Conservation (phyloP, 2,329 filamentous ascomycete genomes). For the Fusarium haematococcum region DNA sequence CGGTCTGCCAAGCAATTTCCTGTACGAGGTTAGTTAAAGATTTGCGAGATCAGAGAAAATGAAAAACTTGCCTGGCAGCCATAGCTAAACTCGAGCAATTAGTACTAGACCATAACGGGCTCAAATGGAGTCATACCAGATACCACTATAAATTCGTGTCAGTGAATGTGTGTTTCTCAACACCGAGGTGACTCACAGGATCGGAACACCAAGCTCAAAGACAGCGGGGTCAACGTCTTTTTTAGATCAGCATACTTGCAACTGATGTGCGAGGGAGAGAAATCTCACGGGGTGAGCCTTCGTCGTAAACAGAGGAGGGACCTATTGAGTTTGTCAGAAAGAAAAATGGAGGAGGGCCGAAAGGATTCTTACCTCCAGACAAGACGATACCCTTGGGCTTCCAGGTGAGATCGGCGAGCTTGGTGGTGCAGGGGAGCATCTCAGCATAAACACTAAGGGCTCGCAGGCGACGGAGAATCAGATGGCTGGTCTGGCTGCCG, state of each 20-base stretch:
- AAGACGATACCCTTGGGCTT: slow-evolving; percentile 82
- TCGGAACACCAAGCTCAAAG: slow-evolving; percentile 63
- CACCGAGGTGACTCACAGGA: slow-evolving; percentile 30
- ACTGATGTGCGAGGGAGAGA: not conserved
- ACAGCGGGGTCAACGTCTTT: slow-evolving; percentile 61
- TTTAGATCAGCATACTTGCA: slow-evolving; percentile 19
- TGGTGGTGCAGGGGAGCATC: slow-evolving; percentile 46
- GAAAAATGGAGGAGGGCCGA: not conserved
- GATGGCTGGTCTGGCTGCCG: slow-evolving; percentile 74
- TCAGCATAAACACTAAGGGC: slow-evolving; percentile 84
- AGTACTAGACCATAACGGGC: slow-evolving; percentile 6
- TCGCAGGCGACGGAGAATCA: slow-evolving; percentile 80
- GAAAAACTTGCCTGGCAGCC: slow-evolving; percentile 51
- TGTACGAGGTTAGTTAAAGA: not conserved
- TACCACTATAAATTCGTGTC: slow-evolving; percentile 38
- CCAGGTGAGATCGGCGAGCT: slow-evolving; percentile 31
- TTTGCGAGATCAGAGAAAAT: not conserved
- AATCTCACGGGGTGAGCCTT: slow-evolving; percentile 68
- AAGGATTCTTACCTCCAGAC: slow-evolving; percentile 50
- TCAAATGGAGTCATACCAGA: slow-evolving; percentile 38
- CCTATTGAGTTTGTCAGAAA: slow-evolving; percentile 40
- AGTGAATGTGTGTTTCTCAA: slow-evolving; percentile 11
- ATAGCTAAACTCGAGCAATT: slow-evolving; percentile 65
- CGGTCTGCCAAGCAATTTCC: slow-evolving; percentile 75
- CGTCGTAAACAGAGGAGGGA: slow-evolving; percentile 82